Evolutionary conservation across 192 early-diverging fungal genomes (phyloP), one percentile per base, ranked within the genome.

Genomic region (Coemansia sp.): DNA sequence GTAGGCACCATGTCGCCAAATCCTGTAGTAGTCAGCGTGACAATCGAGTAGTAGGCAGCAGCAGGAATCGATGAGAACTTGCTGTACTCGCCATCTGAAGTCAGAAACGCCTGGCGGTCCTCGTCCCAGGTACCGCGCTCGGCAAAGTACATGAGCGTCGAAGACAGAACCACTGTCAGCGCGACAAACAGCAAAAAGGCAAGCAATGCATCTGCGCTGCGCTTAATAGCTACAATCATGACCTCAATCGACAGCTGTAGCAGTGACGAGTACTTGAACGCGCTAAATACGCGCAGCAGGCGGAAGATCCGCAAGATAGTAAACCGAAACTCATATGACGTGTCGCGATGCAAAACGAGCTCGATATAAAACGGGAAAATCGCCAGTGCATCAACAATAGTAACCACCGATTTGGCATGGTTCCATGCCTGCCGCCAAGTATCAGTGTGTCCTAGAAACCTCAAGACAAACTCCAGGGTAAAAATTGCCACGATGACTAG

Each of bases 211-310:
- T 94, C 92, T 42, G 88, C 81, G 64, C 88, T 90, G 49, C 91
- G 79, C 68, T 89, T 89, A 16, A 92, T 86, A 16, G 92, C 91
- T 16, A 91, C 86, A 64, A 94, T 88, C 88, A 94, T 89, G 53
- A 94, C 92, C 47, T 94, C 92, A 32, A 94, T 91, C 2, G 91
- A 91, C 87, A 94, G 88, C 60, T 91, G 86, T 62, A 94, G 86
- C 13, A 91, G 87, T 44, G 89, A 90, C 58, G 90, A 91, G 77
- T 94, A 91, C 66, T 92, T 91, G 73, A 91, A 94, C 6, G 89
- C 89, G 46, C 90, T 90, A 75, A 94, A 94, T 3, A 94, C 85
- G 21, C 92, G 87, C 52, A 94, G 73, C 10, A 94, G 77, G 30
- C 92, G 86, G 72, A 94, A 92, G 10, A 92, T 73, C 26, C 91